Evolutionary conservation across 2,329 filamentous ascomycete genomes (phyloP), one percentile per base, ranked within the genome.

Genomic region (Aspergillus bombycis): DNA sequence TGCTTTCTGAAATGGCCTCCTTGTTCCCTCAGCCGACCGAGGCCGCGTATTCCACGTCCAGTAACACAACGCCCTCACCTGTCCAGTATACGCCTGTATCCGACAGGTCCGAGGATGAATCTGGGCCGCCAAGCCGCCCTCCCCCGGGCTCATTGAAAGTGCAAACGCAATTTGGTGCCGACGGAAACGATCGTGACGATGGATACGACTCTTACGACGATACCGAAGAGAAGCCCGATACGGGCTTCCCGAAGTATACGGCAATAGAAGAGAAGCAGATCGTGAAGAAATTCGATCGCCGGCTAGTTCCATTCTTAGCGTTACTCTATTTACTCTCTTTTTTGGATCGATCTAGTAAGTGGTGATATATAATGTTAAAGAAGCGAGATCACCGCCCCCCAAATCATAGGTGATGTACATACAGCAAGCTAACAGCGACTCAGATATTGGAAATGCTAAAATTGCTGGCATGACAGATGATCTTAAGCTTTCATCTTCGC

Each of bases 311-410:
- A 1, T 96, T 97, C 74, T 85, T 97, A 67, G 91, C 92, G 12
- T 75, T 94, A 63, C 83, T 97, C 14, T 97, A 95, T 75, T 86
- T 96, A 83, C 82, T 97, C 65, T 91, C 89, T 66, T 97, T 96
- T 74, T 79, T 97, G 68, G 93, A 97, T 77, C 85, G 93, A 68
- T 94, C 91, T 21, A 96, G 92, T 93, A 81, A 66, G 84, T 80
- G 62, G 28, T 62, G 53, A 16, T 32, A 54, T 54, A 30, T 23
- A 41, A 10, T 54, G 7, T 28, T 3, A 30, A 23, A 50, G 11
- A 21, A 50, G 57, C 57, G 46, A 36, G 2, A 38, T 23, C 32
- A 34, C 32, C 11, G 32, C 7, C 23, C n/a, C 36, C 11, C 19
- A 41, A 41, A 41, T n/a, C 19, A 30, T 9, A 41, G 32, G 34